Percentiles rank a stretch among this genome's conserved stretches.
Evolutionary conservation across 768 basidiomycete genomes (phyloP).

Genomic region (Exidia glandulosa): DNA sequence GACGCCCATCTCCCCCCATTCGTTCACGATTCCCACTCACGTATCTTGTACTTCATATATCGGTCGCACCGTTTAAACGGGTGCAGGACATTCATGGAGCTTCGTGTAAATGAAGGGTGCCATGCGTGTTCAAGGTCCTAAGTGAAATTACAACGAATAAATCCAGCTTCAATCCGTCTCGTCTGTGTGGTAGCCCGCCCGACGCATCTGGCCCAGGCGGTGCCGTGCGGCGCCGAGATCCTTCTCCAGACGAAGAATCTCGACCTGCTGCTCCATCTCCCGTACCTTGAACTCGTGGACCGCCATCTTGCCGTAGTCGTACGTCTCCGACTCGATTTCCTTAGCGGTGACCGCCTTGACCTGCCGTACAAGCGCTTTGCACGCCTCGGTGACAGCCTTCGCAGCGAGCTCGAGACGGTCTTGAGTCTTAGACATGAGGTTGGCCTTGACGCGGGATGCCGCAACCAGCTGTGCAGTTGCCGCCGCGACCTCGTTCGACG

Average conservation of each 20-base stretch:
- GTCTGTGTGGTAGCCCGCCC: conserved; percentile 82
- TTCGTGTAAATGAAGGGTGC: no score
- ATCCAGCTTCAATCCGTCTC: conserved; percentile 48
- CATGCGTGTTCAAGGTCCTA: neutral
- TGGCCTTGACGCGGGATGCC: conserved; percentile 95
- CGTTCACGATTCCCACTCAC: no score
- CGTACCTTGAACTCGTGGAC: conserved; percentile 90
- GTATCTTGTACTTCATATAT: no score
- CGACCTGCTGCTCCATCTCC: conserved; percentile 99
- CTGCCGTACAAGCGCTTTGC: conserved; percentile 90
- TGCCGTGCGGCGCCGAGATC: conserved; percentile 82
- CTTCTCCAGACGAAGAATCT: conserved; percentile 92
- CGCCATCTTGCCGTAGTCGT: conserved; percentile 86
- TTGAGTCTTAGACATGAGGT: conserved; percentile 97
- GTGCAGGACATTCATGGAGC: no score
- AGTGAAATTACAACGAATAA: neutral
- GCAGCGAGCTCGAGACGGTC: conserved; percentile 92
- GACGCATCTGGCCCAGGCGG: conserved; percentile 71
- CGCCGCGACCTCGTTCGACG: conserved; percentile 97
- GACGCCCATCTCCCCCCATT: no score
- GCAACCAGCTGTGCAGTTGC: conserved; percentile 98
- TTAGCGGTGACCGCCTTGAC: conserved; percentile 90
- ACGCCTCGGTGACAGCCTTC: conserved; percentile 95
- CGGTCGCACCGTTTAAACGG: no score
- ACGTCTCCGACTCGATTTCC: conserved; percentile 62